Percentiles rank a stretch among this genome's conserved stretches.
phyloP scores from a whole-genome alignment of 345 rosid species.

The Noccaea caerulescens region DNA sequence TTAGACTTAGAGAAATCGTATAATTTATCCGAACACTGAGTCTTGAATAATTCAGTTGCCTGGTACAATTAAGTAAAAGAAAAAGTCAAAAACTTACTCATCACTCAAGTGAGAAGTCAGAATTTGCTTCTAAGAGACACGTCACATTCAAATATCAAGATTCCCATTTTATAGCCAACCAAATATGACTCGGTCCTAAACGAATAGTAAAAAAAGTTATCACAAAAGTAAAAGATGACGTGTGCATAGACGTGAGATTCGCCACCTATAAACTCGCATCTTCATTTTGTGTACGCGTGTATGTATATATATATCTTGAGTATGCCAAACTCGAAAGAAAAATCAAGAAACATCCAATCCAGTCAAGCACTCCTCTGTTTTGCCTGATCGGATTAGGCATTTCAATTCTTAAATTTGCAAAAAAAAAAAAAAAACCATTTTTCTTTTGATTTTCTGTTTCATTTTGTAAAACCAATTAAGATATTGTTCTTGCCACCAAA shows the following conservation, averaged over 20 bases:
- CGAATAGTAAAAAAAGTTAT: background rate
- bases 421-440: no score
- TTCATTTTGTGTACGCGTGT: background rate
- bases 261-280: slow-evolving; percentile 9
- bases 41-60: no score
- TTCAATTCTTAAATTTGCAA: no score
- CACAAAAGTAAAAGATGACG: slow-evolving; percentile 25
- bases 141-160: background rate
- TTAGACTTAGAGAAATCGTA: no score
- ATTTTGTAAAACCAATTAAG: background rate
- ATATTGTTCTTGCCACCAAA: no score
- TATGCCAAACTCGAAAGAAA: no score
- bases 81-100: background rate
- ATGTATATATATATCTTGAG: no score
- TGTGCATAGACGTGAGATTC: slow-evolving; percentile 34
- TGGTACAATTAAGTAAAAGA: background rate
- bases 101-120: slow-evolving; percentile 21
- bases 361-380: no score
- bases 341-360: no score
- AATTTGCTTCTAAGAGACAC: slow-evolving; percentile 4
- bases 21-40: no score
- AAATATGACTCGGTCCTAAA: slow-evolving; percentile 16
- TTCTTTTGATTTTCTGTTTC: no score
- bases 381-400: no score
- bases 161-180: slow-evolving; percentile 28